Evolutionary conservation across 2,329 filamentous ascomycete genomes (phyloP).

Genomic region (Coleophoma crateriformis): DNA sequence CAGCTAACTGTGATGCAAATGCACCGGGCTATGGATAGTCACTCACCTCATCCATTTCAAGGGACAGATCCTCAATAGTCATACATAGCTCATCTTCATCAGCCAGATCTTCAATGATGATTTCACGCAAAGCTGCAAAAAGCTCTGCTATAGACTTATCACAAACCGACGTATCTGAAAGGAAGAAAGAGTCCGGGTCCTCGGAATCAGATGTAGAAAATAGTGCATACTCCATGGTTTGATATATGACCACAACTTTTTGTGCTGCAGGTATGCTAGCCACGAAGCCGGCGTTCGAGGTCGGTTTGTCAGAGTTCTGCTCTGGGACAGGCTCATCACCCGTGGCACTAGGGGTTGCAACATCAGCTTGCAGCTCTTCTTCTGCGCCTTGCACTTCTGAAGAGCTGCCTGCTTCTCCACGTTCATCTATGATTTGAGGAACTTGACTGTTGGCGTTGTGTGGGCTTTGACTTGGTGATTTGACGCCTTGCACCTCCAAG

Average conservation of each 20-base stretch:
- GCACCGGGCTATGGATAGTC: not conserved
- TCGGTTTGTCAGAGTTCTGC: too few species aligned
- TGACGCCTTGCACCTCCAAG: too few species aligned
- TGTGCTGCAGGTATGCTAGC: not conserved
- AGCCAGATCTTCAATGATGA: slow-evolving; percentile 48
- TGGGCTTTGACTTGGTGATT: too few species aligned
- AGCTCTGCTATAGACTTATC: slow-evolving; percentile 46
- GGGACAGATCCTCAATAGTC: slow-evolving; percentile 45
- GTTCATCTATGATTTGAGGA: too few species aligned
- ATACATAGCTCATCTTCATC: slow-evolving; percentile 53
- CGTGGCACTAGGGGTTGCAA: too few species aligned
- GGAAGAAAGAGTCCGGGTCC: slow-evolving; percentile 47
- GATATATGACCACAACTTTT: slow-evolving; percentile 45
- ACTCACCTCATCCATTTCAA: slow-evolving; percentile 53
- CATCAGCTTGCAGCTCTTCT: too few species aligned
- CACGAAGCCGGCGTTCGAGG: not conserved
- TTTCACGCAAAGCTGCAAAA: slow-evolving; percentile 47
- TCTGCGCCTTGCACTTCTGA: too few species aligned
- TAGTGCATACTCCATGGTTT: slow-evolving; percentile 48
- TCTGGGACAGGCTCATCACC: too few species aligned
- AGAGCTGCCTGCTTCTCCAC: too few species aligned
- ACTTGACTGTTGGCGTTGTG: too few species aligned
- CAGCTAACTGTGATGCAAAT: slow-evolving; percentile 16
- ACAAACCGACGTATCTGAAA: slow-evolving; percentile 49
- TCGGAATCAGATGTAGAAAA: slow-evolving; percentile 50